Percentiles rank a stretch among this genome's conserved stretches.
Evolutionary conservation across 2,329 filamentous ascomycete species (phyloP).

Genomic region (Calonectria fujianensis): DNA sequence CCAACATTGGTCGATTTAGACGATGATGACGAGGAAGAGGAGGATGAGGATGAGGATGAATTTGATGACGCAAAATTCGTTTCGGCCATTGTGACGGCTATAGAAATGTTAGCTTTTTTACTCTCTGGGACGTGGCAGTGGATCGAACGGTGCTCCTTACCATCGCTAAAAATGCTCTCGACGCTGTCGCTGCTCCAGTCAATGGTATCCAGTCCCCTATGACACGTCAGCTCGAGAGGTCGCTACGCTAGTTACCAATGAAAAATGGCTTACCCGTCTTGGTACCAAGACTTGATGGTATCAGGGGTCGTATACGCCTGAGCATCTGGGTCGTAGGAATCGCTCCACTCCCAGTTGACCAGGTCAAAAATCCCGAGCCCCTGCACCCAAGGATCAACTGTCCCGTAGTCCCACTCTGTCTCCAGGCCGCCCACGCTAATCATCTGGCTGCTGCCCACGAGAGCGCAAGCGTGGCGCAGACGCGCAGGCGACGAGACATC

Average conservation of each 20-base stretch:
- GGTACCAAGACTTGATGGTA: conserved; percentile 27
- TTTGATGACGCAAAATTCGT: not conserved
- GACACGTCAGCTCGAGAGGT: not conserved
- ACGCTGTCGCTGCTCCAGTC: conserved; percentile 16
- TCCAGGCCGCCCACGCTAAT: conserved; percentile 22
- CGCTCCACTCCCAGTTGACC: conserved; percentile 32
- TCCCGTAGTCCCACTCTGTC: conserved; percentile 25
- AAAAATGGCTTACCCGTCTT: conserved; percentile 1
- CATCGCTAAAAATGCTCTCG: conserved; percentile 3
- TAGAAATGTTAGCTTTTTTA: not conserved
- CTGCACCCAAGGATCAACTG: conserved; percentile 20
- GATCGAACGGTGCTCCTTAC: not conserved
- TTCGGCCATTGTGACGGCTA: not conserved
- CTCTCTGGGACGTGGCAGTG: not conserved
- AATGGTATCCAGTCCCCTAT: conserved; percentile 5
- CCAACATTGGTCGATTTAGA: not conserved
- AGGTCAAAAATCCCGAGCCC: conserved; percentile 31
- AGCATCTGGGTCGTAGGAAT: conserved; percentile 26
- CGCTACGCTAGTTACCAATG: rapidly evolving
- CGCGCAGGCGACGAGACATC: conserved; percentile 22
- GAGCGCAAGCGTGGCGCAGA: conserved; percentile 26
- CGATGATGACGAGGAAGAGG: not conserved
- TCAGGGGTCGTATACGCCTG: conserved; percentile 20
- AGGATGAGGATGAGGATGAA: not conserved
- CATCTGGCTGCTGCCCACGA: conserved; percentile 31